A percentile compares a stretch with the other conserved stretches of the same genome.
phyloP scores from a whole-genome alignment of 73 alveolate genomes.

The Tetrahymena borealis region DNA sequence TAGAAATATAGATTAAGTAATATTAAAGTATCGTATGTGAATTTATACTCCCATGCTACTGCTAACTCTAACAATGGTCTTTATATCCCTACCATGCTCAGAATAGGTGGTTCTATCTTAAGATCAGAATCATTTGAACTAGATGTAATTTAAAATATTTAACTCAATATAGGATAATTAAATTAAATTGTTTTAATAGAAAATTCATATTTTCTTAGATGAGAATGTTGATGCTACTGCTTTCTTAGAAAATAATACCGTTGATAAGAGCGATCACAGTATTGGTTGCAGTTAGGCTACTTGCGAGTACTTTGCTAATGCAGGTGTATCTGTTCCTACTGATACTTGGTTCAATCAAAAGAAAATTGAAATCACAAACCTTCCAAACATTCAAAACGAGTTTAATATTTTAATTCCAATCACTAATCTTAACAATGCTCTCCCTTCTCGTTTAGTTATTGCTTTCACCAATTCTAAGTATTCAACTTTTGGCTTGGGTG shows the following conservation, averaged over 20 bases:
- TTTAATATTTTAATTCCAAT: background rate
- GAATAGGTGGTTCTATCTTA: background rate
- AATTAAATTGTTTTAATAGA: background rate
- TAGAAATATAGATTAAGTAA: background rate
- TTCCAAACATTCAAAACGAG: background rate
- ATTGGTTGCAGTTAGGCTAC: background rate
- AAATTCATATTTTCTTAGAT: background rate
- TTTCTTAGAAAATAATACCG: background rate
- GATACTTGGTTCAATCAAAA: background rate
- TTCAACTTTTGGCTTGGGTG: background rate
- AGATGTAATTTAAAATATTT: background rate
- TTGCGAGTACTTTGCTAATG: background rate
- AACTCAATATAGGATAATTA: no score
- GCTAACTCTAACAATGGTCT: background rate
- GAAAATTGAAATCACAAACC: background rate
- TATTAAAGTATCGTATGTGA: background rate
- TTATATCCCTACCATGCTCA: background rate
- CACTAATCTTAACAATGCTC: background rate
- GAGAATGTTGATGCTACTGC: background rate
- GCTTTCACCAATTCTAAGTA: background rate
- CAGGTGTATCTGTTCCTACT: background rate
- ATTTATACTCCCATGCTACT: background rate
- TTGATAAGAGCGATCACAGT: background rate
- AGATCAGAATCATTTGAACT: background rate
- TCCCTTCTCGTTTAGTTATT: background rate